Base-by-base conservation (phyloP, 257 asterid species). In the Craterostigma plantagineum region DNA sequence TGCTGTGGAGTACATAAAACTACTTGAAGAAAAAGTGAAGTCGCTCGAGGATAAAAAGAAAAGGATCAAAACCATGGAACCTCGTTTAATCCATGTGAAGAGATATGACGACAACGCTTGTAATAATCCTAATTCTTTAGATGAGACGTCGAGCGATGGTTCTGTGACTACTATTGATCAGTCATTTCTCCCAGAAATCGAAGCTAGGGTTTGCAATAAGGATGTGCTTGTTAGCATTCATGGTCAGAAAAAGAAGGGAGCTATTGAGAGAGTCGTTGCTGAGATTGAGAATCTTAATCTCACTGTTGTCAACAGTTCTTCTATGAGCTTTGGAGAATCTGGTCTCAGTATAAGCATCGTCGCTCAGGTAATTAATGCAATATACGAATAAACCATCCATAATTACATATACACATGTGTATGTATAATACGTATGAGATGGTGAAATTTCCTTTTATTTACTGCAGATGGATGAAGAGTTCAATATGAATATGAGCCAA, bases 381-480 rank as follows among this genome's bases (percentile, higher is more conserved):
- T 36, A 8, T 36, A 12, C 40, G 3, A 3, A 10, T 11, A 6
- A 7, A 34, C 11, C 14, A 36, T 12, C 3, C 40, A 36, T 8
- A 10, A 3, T 1, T 8, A 36, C 11, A 9, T 12, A 10, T 12
- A 9, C 3, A 9, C 8, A 36, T 10, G 8, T 11, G 8, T 36
- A 34, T 11, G 7, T 34, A 7, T 34, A 34, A 34, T 34, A 34
- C 37, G 7, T 34, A 34, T 9, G 8, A 36, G 3, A 2, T 9
- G 12, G 1, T 36, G 3, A 36, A 12, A 2, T 12, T n/a, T 36
- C 12, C 40, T 36, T 36, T 2, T 36, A 12, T 36, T 36, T 36
- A 36, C 14, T 36, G 40, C 40, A 36, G 40, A 36, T 9, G 40
- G 40, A 36, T 36, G 40, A 36, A 36, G 40, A 36, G 8, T 36